Conservation (phyloP, 2,329 filamentous ascomycete species). For the Colletotrichum sp. region DNA sequence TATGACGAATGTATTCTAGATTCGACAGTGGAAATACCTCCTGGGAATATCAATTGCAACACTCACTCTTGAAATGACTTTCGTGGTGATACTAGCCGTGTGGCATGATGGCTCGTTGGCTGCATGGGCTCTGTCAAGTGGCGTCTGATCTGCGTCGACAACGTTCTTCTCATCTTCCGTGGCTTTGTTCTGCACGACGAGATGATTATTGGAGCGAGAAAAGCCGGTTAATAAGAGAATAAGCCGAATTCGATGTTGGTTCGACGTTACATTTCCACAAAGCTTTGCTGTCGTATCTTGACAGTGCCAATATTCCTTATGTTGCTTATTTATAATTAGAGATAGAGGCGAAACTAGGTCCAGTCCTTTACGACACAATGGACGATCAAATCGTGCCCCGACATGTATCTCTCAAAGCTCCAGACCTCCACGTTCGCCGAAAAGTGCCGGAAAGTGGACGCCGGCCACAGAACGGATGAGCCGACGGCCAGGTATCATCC, state of each 20-base stretch:
- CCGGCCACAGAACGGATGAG: background rate
- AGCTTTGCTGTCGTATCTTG: background rate
- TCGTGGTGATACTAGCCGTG: background rate
- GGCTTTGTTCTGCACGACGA: background rate
- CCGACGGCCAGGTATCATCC: background rate
- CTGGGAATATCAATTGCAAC: background rate
- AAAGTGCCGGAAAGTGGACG: conserved; percentile 1
- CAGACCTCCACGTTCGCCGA: background rate
- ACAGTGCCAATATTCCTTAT: background rate
- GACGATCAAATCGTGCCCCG: background rate
- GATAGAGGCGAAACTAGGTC: background rate
- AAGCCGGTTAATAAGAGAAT: background rate
- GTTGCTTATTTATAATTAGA: background rate
- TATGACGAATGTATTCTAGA: conserved; percentile 15
- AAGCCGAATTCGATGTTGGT: background rate
- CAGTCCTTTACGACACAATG: background rate
- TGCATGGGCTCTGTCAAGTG: background rate
- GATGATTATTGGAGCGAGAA: background rate
- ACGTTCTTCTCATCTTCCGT: background rate
- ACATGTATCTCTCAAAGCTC: background rate
- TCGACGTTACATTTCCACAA: background rate
- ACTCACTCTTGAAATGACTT: background rate
- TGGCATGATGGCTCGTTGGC: background rate
- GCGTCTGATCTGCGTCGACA: background rate
- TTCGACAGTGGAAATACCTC: background rate